Evolutionary conservation across 495 filamentous ascomycete species (phyloP).

Genomic region (Darksidea phi): DNA sequence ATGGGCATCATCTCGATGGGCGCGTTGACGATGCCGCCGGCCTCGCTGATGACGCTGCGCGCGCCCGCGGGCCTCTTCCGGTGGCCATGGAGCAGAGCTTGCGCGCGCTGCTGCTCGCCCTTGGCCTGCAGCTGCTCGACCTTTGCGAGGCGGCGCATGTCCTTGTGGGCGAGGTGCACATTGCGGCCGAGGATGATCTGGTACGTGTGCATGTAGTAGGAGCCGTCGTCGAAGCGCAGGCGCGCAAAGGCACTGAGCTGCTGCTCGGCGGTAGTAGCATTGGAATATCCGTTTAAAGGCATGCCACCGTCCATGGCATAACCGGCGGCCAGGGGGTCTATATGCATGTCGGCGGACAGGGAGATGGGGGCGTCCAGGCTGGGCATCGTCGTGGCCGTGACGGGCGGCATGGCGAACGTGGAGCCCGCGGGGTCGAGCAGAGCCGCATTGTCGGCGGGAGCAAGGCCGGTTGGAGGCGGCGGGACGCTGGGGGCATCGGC

Average conservation of each 20-base stretch:
- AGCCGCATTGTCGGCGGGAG: not conserved
- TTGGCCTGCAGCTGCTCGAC: slow-evolving; percentile 16
- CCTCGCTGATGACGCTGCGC: slow-evolving; percentile 33
- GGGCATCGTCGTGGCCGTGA: not conserved
- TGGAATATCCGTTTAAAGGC: not conserved
- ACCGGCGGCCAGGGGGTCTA: not conserved
- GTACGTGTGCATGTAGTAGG: slow-evolving; percentile 71
- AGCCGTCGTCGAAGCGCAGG: slow-evolving; percentile 67
- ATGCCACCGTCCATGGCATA: not conserved
- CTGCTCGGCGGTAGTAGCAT: slow-evolving; percentile 4
- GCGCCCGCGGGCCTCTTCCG: slow-evolving; percentile 2
- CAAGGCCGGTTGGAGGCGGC: not conserved
- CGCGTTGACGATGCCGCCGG: slow-evolving; percentile 30
- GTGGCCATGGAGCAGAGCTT: slow-evolving; percentile 11
- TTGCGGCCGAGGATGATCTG: slow-evolving; percentile 66
- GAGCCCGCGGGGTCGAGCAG: not conserved
- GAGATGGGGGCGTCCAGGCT: not conserved
- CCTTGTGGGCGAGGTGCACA: slow-evolving; percentile 39
- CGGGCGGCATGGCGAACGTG: slow-evolving; percentile 1
- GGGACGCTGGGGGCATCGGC: slow-evolving; percentile 1
- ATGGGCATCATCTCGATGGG: slow-evolving; percentile 12
- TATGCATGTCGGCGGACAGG: not conserved
- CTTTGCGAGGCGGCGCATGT: slow-evolving; percentile 21
- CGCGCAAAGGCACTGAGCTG: slow-evolving; percentile 59
- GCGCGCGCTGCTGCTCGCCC: slow-evolving; percentile 10